A percentile compares a stretch with the other conserved stretches of the same genome.
Evolutionary conservation across 2,329 filamentous ascomycete genomes (phyloP).

Genomic region (Colletotrichum sp.): DNA sequence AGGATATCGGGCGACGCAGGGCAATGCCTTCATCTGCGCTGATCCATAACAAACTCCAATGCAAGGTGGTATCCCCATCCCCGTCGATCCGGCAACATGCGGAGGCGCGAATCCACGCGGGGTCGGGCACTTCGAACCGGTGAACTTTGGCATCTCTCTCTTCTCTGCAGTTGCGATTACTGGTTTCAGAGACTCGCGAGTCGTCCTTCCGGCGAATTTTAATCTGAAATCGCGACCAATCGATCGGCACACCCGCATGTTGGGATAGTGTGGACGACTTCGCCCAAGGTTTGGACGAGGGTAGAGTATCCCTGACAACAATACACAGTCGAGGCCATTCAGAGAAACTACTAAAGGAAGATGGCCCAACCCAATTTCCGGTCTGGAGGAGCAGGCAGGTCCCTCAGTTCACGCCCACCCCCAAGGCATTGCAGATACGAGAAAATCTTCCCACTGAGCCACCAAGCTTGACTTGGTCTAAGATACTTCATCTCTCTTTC

Average conservation of each 20-base stretch:
- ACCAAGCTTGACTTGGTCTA: constrained; percentile 3
- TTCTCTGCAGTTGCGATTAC: not conserved
- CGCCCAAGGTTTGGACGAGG: constrained; percentile 8
- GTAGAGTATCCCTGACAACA: not conserved
- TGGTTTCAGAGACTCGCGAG: constrained; percentile 15
- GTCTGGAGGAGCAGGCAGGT: not conserved
- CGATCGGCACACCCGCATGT: not conserved
- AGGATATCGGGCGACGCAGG: not conserved
- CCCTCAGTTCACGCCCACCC: constrained; percentile 6
- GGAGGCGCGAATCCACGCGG: not conserved
- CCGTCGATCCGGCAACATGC: not conserved
- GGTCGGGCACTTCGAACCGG: not conserved
- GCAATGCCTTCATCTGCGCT: not conserved
- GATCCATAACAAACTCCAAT: not conserved
- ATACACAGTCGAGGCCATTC: not conserved
- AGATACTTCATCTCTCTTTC: not conserved
- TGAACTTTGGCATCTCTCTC: not conserved
- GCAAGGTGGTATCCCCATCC: not conserved
- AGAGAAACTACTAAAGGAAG: constrained; percentile 8
- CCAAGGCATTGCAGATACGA: constrained; percentile 3
- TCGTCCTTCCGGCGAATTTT: constrained; percentile 7
- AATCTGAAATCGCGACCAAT: not conserved
- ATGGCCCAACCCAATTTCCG: not conserved
- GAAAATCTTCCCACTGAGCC: not conserved
- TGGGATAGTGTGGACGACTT: not conserved